phyloP scores from a whole-genome alignment of 768 basidiomycete genomes.

The Bullera alba region DNA sequence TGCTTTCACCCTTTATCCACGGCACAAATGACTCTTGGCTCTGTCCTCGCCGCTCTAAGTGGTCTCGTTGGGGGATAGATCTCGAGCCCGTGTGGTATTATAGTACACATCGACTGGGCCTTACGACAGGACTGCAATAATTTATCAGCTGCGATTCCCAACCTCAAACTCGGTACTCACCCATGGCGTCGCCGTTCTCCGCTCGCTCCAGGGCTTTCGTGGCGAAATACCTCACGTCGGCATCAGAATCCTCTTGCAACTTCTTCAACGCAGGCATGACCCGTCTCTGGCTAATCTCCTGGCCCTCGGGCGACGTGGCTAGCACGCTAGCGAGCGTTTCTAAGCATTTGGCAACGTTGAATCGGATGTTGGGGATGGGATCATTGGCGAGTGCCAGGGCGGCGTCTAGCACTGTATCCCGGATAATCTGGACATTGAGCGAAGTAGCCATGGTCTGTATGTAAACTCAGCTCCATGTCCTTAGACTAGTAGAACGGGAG shows the following conservation, averaged over 20 bases:
- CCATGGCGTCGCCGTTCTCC: constrained; percentile 27
- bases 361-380: constrained; percentile 96
- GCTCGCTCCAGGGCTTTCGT: constrained; percentile 37
- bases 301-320: constrained; percentile 58
- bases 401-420: constrained; percentile 66
- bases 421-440: constrained; percentile 73
- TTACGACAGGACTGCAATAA: neutral
- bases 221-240: constrained; percentile 65
- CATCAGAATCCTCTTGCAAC: constrained; percentile 79
- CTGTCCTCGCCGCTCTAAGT: too few relatives aligned
- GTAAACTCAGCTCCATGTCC: constrained; percentile 3
- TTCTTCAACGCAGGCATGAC: constrained; percentile 78
- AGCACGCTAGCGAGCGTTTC: constrained; percentile 77
- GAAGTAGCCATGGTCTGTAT: constrained; percentile 93
- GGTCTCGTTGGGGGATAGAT: too few relatives aligned
- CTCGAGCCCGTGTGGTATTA: too few relatives aligned
- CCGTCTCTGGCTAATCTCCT: constrained; percentile 63
- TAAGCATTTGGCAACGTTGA: constrained; percentile 93
- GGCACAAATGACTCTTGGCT: too few relatives aligned
- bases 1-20: too few relatives aligned
- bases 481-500: too few relatives aligned
- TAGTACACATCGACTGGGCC: neutral
- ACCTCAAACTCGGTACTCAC: constrained; percentile 19
- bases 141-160: neutral
- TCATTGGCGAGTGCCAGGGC: constrained; percentile 76